Conservation (phyloP, 202 grass and related monocot species). For the Panicum hallii region DNA sequence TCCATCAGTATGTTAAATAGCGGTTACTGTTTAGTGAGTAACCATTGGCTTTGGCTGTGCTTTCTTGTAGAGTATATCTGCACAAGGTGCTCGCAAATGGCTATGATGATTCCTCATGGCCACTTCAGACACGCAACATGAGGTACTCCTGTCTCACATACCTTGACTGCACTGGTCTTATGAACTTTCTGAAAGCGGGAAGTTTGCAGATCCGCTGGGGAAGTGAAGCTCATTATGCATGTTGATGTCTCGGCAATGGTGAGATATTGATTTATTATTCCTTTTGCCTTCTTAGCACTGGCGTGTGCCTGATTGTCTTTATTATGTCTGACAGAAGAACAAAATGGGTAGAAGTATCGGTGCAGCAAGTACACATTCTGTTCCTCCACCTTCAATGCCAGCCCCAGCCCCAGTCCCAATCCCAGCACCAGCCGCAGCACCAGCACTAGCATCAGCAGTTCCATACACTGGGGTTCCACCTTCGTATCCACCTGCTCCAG, state of each 20-base stretch:
- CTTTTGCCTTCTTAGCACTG: conserved; percentile 12
- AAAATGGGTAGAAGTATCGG: conserved; percentile 43
- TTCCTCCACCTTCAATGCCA: conserved; percentile 28
- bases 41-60: background rate
- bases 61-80: conserved; percentile 70
- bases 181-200: conserved; percentile 34
- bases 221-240: conserved; percentile 82
- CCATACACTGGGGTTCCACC: conserved; percentile 34
- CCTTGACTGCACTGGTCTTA: conserved; percentile 18
- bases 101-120: conserved; percentile 79
- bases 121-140: conserved; percentile 68
- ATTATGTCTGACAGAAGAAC: conserved; percentile 43
- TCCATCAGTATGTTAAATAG: conserved; percentile 3
- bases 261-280: conserved; percentile 7
- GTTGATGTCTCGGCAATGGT: conserved; percentile 70
- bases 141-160: conserved; percentile 49
- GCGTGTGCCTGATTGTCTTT: background rate
- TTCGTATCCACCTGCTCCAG: conserved; percentile 46
- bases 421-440: background rate
- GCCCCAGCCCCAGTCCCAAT: background rate
- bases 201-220: conserved; percentile 69
- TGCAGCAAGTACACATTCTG: background rate
- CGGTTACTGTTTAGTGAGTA: conserved; percentile 15
- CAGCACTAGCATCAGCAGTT: conserved; percentile 16
- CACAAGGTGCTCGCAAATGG: conserved; percentile 76